Conservation (phyloP, 148 eudicot species). For the Vaccinium macrocarpon region DNA sequence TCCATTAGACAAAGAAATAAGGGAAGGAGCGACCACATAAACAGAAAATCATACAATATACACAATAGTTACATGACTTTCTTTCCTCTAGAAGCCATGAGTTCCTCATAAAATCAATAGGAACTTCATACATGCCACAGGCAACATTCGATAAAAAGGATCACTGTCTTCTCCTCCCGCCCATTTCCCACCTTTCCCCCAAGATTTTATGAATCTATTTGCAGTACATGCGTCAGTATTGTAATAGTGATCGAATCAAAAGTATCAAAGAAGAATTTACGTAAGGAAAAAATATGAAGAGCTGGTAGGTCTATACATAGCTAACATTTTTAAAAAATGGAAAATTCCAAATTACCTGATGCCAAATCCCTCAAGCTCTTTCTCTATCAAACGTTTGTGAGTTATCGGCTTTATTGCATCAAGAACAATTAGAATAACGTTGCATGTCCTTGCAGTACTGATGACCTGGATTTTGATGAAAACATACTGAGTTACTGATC, state of each 20-base stretch:
- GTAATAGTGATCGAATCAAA: background rate
- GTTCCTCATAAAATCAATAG: background rate
- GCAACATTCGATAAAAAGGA: background rate
- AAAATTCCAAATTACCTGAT: constrained; percentile 58
- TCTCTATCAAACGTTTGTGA: constrained; percentile 96
- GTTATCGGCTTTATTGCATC: constrained; percentile 99
- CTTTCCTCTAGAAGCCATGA: background rate
- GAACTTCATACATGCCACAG: background rate
- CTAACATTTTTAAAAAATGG: background rate
- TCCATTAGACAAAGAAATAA: background rate
- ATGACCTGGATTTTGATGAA: constrained; percentile 62
- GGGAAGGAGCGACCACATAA: background rate
- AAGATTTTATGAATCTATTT: background rate
- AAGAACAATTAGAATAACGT: constrained; percentile 88
- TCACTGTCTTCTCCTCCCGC: background rate
- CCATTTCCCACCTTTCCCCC: background rate
- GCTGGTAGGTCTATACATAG: background rate
- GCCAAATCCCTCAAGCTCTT: constrained; percentile 99
- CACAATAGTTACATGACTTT: background rate
- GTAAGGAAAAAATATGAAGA: background rate
- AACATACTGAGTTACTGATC: background rate
- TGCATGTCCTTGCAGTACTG: constrained; percentile 99
- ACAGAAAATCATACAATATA: background rate
- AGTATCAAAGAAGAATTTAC: background rate
- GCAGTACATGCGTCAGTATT: background rate